Base-by-base conservation (phyloP, 202 grass and related monocot genomes). In the Musa balbisiana region DNA sequence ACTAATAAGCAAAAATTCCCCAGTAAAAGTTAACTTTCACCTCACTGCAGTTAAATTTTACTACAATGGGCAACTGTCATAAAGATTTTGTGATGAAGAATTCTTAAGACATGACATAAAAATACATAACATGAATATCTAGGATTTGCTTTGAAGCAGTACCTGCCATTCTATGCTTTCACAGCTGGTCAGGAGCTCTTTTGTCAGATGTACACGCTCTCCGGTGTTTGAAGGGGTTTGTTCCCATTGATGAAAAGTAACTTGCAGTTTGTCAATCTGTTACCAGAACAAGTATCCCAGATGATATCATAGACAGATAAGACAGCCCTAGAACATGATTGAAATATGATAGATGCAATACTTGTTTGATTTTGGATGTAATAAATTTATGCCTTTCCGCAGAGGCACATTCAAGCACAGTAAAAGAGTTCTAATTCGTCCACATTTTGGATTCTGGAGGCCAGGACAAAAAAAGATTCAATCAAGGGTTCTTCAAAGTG, bases 101-200 rank as follows among this genome's bases (percentile, higher is more conserved):
- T 43, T 43, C 33, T 43, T 6, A 43, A 43, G 33, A 8, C 33
- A 43, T 6, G 33, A 43, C 4, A 43, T 43, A 43, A 43, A 43
- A 8, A 43, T 43, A 43, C 33, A 43, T 43, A 43, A 43, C 33
- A 43, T 43, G 33, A 43, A 43, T 62, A 1, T 15, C 1, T 20
- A 62, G 20, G 8, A 19, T 10, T 49, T 49, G 11, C 49, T 12
- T 19, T 19, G n/a, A 53, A 52, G 2, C 51, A 63, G 29, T 81
- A 97, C 94, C 89, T 97, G 94, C 88, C 90, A 97, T 64, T 87
- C 84, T 51, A 93, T 80, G 68, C 90, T 97, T 86, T 97, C 90
- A 2, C 90, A 93, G 67, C 78, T 93, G 63, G 90, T 69, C 52
- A 93, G 62, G n/a, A 97, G 81, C 67, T 93, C 94, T 78, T 85